Percentiles rank a stretch among this genome's conserved stretches.
Conservation (phyloP, 441 rosid genomes). For the Arabidopsis lyrata region DNA sequence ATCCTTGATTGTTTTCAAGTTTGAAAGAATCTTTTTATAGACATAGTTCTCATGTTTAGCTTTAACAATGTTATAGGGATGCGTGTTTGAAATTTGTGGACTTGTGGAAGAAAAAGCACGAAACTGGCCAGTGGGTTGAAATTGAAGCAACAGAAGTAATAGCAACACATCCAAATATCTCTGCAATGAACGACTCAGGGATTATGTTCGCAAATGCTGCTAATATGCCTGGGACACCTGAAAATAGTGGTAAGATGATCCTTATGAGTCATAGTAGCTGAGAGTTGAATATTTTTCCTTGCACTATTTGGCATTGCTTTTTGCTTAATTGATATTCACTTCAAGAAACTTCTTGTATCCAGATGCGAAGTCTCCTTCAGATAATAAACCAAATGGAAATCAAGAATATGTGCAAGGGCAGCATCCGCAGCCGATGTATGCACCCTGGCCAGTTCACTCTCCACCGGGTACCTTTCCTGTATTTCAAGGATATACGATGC, state of each 20-base stretch:
- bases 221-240: slow-evolving; percentile 65
- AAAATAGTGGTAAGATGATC: slow-evolving; percentile 58
- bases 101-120: slow-evolving; percentile 96
- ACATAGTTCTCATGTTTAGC: slow-evolving; percentile 34
- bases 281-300: not conserved
- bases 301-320: slow-evolving; percentile 21
- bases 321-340: slow-evolving; percentile 1
- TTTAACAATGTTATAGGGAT: slow-evolving; percentile 65
- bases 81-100: slow-evolving; percentile 82
- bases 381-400: slow-evolving; percentile 60
- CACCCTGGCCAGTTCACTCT: slow-evolving; percentile 91
- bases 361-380: slow-evolving; percentile 67
- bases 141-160: slow-evolving; percentile 79
- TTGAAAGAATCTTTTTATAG: slow-evolving; percentile 4
- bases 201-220: slow-evolving; percentile 62
- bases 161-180: slow-evolving; percentile 61
- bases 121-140: slow-evolving; percentile 94
- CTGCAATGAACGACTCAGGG: slow-evolving; percentile 61
- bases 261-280: slow-evolving; percentile 14
- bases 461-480: slow-evolving; percentile 82
- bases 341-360: slow-evolving; percentile 33
- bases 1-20: not conserved
- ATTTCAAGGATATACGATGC: slow-evolving; percentile 90
- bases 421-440: slow-evolving; percentile 74
- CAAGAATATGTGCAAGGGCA: slow-evolving; percentile 79